Evolutionary conservation across 2,329 filamentous ascomycete species (phyloP).

Genomic region (Hypoxylon sp.): DNA sequence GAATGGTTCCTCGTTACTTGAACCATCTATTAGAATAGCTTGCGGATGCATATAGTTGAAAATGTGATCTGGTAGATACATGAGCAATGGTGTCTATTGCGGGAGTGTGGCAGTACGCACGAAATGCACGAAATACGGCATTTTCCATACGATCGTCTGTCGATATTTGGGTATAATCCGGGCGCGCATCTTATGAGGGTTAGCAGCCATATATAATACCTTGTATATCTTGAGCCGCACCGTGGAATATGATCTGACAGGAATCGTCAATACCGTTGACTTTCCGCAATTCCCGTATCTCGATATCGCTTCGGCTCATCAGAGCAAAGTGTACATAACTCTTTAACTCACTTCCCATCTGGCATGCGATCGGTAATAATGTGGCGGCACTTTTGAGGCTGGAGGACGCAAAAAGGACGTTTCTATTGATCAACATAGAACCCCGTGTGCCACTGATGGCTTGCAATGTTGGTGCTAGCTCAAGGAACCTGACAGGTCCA

Average conservation of each 20-base stretch:
- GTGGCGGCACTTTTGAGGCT: slow-evolving; percentile 79
- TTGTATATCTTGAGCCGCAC: slow-evolving; percentile 54
- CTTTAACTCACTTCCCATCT: slow-evolving; percentile 79
- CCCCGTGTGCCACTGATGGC: slow-evolving; percentile 70
- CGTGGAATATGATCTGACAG: slow-evolving; percentile 76
- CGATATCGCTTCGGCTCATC: slow-evolving; percentile 79
- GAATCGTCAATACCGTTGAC: slow-evolving; percentile 83
- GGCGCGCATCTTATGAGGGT: slow-evolving; percentile 75
- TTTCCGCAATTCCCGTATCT: slow-evolving; percentile 76
- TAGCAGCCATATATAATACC: slow-evolving; percentile 32
- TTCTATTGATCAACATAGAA: slow-evolving; percentile 69
- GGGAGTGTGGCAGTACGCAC: slow-evolving; percentile 56
- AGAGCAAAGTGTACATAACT: slow-evolving; percentile 88
- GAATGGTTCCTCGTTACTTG: slow-evolving; percentile 75
- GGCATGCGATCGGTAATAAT: slow-evolving; percentile 85
- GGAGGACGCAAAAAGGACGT: slow-evolving; percentile 84
- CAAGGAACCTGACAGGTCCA: slow-evolving; percentile 78
- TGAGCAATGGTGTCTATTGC: slow-evolving; percentile 39
- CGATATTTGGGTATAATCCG: slow-evolving; percentile 79
- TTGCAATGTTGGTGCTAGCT: slow-evolving; percentile 75
- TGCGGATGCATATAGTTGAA: slow-evolving; percentile 82
- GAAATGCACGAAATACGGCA: slow-evolving; percentile 75
- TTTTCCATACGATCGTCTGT: slow-evolving; percentile 77
- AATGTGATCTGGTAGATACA: slow-evolving; percentile 69
- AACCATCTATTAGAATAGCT: slow-evolving; percentile 79